Conservation (phyloP, 805 yeast genomes). For the Saitoella complicata region DNA sequence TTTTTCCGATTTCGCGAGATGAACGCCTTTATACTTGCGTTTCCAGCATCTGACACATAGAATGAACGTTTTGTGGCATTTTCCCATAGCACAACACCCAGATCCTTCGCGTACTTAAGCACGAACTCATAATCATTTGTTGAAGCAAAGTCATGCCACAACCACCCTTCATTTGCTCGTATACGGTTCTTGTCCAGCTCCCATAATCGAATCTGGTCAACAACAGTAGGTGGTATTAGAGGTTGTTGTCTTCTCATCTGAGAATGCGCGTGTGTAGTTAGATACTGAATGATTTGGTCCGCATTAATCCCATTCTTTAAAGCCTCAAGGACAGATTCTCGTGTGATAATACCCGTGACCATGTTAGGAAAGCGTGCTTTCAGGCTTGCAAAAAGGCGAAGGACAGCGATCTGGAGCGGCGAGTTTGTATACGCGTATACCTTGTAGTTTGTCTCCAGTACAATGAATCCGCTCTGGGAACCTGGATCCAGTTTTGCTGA, state of each 20-base stretch:
- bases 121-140: conserved; percentile 61
- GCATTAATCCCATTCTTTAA: conserved; percentile 80
- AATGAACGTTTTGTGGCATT: conserved; percentile 53
- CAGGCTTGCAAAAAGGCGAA: conserved; percentile 74
- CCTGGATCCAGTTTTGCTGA: too few species aligned
- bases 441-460: conserved; percentile 87
- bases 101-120: conserved; percentile 67
- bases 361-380: conserved; percentile 75
- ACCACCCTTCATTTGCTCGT: conserved; percentile 67
- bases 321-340: conserved; percentile 81
- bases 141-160: conserved; percentile 71
- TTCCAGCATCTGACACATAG: conserved; percentile 79
- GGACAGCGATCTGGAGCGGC: conserved; percentile 84
- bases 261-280: conserved; percentile 85
- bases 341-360: conserved; percentile 84
- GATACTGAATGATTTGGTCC: conserved; percentile 77
- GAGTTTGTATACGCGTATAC: conserved; percentile 41
- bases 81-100: conserved; percentile 81
- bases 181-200: conserved; percentile 90
- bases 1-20: conserved; percentile 23
- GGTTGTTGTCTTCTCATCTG: conserved; percentile 54
- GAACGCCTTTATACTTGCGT: conserved; percentile 77
- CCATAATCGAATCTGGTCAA: conserved; percentile 91
- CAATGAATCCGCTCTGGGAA: conserved; percentile 44
- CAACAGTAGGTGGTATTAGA: conserved; percentile 89